phyloP scores from a whole-genome alignment of 2,329 filamentous ascomycete genomes.

The Beauveria brongniartii region DNA sequence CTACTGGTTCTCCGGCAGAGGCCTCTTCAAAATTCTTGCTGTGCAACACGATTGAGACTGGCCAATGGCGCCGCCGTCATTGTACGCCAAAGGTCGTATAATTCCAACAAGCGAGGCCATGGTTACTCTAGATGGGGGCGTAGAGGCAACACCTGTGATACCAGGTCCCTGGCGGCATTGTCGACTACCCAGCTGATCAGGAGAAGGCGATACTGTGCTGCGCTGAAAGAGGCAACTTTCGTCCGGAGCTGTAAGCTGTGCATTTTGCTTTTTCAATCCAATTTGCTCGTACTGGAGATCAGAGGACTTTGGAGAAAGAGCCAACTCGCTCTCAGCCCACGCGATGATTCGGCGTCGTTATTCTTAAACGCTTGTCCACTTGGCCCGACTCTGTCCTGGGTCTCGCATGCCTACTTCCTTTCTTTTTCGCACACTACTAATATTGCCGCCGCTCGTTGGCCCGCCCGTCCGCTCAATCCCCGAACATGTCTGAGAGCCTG shows the following conservation, averaged over 20 bases:
- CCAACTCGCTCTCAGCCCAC: too few species aligned
- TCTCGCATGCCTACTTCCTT: not conserved
- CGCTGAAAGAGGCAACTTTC: not conserved
- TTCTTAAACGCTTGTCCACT: conserved; percentile 7
- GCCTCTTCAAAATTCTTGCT: not conserved
- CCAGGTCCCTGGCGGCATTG: not conserved
- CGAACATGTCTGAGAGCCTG: conserved; percentile 29
- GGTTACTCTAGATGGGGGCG: not conserved
- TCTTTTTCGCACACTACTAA: not conserved
- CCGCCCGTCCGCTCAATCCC: not conserved
- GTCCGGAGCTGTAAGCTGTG: not conserved
- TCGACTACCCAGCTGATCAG: not conserved
- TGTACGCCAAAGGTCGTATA: not conserved
- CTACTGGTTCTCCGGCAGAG: not conserved
- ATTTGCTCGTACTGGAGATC: not conserved
- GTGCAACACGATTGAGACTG: not conserved
- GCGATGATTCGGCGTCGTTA: conserved; percentile 4
- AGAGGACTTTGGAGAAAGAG: too few species aligned
- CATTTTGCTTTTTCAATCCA: not conserved
- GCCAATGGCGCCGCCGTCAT: not conserved
- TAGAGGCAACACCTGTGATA: not conserved
- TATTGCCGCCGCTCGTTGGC: not conserved
- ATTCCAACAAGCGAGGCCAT: conserved; percentile 3
- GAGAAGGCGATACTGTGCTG: not conserved
- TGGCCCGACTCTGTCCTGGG: not conserved